phyloP scores from a whole-genome alignment of 257 asterid genomes.

The Petrea volubilis region DNA sequence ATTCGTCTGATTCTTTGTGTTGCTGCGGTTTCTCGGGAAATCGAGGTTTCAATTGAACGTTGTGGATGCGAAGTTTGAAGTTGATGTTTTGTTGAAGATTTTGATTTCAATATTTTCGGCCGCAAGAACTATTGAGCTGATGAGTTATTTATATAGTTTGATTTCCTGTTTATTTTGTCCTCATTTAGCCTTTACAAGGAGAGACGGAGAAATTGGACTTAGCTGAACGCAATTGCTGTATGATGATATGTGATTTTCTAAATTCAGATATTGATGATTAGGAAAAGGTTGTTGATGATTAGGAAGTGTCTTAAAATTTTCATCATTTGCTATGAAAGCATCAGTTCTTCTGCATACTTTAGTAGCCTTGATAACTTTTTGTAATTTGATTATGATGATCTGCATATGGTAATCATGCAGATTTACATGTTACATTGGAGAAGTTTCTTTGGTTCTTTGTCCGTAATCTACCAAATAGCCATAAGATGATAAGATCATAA shows the following conservation, averaged over 20 bases:
- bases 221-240: neutral
- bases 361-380: neutral
- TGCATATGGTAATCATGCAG: neutral
- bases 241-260: neutral
- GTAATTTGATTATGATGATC: neutral
- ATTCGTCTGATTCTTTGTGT: slow-evolving; percentile 9
- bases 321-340: neutral
- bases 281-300: neutral
- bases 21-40: neutral
- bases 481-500: neutral
- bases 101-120: neutral
- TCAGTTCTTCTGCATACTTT: neutral
- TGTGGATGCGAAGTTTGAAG: slow-evolving; percentile 2
- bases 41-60: slow-evolving; percentile 10
- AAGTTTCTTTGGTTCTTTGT: neutral
- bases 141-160: neutral
- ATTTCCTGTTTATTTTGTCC: neutral
- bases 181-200: neutral
- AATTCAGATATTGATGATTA: neutral
- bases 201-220: neutral
- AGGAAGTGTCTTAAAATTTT: neutral
- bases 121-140: slow-evolving; percentile 1
- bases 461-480: neutral
- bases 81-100: slow-evolving; percentile 1
- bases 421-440: neutral